Conservation (phyloP, 306 rosid species). For the Malus asiatica region DNA sequence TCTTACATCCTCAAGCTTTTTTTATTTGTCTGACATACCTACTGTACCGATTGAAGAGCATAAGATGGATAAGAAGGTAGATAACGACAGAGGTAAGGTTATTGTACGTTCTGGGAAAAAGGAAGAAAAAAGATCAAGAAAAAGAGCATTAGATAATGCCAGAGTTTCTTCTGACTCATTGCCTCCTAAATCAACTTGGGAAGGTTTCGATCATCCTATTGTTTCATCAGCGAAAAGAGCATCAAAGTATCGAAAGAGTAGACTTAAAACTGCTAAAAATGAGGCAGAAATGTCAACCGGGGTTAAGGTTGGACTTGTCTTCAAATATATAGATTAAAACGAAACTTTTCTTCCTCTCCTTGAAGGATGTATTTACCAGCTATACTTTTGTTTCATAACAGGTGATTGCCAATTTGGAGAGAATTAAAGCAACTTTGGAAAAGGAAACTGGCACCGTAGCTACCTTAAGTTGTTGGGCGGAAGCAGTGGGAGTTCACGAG, state of each 20-base stretch:
- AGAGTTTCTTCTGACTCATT: conserved; percentile 21
- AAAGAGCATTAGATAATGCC: conserved; percentile 17
- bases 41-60: conserved; percentile 21
- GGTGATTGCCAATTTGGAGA: conserved; percentile 70
- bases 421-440: conserved; percentile 53
- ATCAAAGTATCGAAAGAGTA: conserved; percentile 36
- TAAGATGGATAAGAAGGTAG: conserved; percentile 20
- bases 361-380: not conserved
- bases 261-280: conserved; percentile 37
- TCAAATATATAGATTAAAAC: not conserved
- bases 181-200: conserved; percentile 22
- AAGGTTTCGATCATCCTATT: conserved; percentile 10
- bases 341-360: not conserved
- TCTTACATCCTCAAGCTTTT: conserved; percentile 29
- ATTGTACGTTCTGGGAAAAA: conserved; percentile 50
- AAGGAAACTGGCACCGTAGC: conserved; percentile 49
- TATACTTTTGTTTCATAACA: conserved; percentile 14
- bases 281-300: conserved; percentile 76
- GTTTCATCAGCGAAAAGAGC: conserved; percentile 36
- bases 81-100: conserved; percentile 12
- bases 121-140: conserved; percentile 43
- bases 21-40: conserved; percentile 15
- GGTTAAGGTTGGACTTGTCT: conserved; percentile 53
- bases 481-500: conserved; percentile 59
- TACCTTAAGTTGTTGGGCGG: conserved; percentile 75